Evolutionary conservation across 495 filamentous ascomycete genomes (phyloP), one percentile per base, ranked within the genome.

Genomic region (Bathelium albidoporum): DNA sequence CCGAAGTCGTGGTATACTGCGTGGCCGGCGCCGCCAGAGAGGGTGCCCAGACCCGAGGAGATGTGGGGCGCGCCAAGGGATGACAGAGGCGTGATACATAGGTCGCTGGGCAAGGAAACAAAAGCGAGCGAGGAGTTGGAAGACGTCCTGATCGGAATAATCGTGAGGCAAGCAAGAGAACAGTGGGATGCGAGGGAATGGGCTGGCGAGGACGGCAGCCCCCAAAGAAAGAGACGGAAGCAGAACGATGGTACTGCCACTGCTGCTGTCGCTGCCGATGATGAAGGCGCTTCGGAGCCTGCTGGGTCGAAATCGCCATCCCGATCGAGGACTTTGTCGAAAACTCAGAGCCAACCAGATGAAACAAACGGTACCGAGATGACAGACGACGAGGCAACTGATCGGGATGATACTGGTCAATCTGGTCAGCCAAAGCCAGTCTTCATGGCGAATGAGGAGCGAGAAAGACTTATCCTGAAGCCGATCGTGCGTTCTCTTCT

Each of bases 401-500:
- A 28, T n/a, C 53, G 32, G n/a, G 44, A 66, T n/a, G 60, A 28
- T n/a, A 22, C 14, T 41, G 26, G 9, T 20, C 59, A 36, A 62
- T 5, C 12, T 18, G 28, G 18, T 22, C 39, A 53, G 14, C n/a
- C 66, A 74, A 58, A 71, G 68, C 24, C 81, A 1, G 74, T 77
- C 0, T 60, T 83, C 11, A 77, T 83, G 61, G 73, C 79, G 5
- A 84, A 89, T 62, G 90, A 93, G 55, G 85, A 87, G 10, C 66
- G 74, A 45, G 85, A 87, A 4, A 74, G 79, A 36, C 69, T 66
- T 4, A 77, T 91, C 39, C 70, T 93, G 22, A 80, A 81, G 11
- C 88, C 89, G 0, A 78, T 82, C 1, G 75, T 85, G 5, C 80
- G 85, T 12, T 83, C 85, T 66, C 80, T 91, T 10, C 77, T 94